Percentiles rank a stretch among this genome's conserved stretches.
These are phyloP conservation scores for Mrakia frigida DNA, from an alignment of 768 basidiomycete species.

Conservation along the genomic window DNA sequence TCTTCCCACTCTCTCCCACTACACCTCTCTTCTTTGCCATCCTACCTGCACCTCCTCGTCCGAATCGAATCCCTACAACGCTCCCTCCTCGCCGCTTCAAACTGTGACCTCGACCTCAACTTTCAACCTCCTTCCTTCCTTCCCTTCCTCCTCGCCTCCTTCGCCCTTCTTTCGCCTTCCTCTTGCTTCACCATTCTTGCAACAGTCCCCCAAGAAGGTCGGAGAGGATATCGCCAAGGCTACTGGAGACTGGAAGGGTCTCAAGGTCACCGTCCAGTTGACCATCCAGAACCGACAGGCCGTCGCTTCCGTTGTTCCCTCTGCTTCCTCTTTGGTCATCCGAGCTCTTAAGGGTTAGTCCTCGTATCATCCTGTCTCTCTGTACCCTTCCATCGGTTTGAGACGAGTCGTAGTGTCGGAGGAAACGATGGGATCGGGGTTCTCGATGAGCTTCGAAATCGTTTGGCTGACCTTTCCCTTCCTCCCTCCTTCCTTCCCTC, in stretches of 20 bases:
- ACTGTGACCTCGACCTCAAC: neutral
- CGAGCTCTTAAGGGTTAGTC: slow-evolving; percentile 86
- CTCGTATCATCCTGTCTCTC: slow-evolving; percentile 19
- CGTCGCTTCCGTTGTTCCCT: slow-evolving; percentile 89
- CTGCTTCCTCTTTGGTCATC: slow-evolving; percentile 95
- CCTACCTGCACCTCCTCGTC: neutral
- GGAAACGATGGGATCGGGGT: neutral
- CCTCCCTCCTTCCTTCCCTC: slow-evolving; percentile 41
- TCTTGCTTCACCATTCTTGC: neutral
- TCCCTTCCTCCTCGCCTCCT: neutral
- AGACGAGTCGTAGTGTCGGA: neutral
- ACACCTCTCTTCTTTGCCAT: neutral
- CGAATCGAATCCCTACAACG: neutral
- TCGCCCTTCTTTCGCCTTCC: neutral
- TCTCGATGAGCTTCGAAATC: too few relatives aligned
- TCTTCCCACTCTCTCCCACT: too few relatives aligned
- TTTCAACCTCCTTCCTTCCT: neutral
- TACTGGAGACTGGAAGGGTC: slow-evolving; percentile 96
- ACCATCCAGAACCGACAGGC: slow-evolving; percentile 99
- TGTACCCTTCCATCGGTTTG: neutral
- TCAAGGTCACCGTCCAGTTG: slow-evolving; percentile 96
- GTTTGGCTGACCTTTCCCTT: neutral
- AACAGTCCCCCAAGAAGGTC: slow-evolving; percentile 98
- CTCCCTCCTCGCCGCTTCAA: neutral
- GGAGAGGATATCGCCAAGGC: slow-evolving; percentile 99